phyloP scores from a whole-genome alignment of 2,329 filamentous ascomycete genomes.

The Xylaria sp. region DNA sequence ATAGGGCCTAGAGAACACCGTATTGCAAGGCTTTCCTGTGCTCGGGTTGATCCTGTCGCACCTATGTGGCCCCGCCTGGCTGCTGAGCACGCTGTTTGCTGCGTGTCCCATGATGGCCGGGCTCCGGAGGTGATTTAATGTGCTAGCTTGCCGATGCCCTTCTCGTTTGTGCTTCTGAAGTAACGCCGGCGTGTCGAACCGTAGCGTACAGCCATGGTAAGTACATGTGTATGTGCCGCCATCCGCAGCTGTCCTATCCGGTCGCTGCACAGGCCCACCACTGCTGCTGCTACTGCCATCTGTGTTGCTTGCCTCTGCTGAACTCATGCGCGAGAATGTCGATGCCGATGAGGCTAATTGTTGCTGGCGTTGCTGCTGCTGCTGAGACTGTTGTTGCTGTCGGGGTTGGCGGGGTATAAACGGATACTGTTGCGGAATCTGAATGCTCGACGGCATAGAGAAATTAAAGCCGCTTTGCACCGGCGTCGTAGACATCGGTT shows the following conservation, averaged over 20 bases:
- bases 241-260: slow-evolving; percentile 75
- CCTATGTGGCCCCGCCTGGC: slow-evolving; percentile 90
- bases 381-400: slow-evolving; percentile 43
- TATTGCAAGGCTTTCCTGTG: slow-evolving; percentile 94
- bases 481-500: slow-evolving; percentile 45
- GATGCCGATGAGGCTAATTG: slow-evolving; percentile 55
- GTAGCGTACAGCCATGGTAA: slow-evolving; percentile 87
- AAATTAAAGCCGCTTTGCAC: slow-evolving; percentile 49
- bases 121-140: slow-evolving; percentile 54
- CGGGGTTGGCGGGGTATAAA: slow-evolving; percentile 52
- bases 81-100: slow-evolving; percentile 74
- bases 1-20: slow-evolving; percentile 93
- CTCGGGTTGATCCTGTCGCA: slow-evolving; percentile 95
- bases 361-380: slow-evolving; percentile 49
- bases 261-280: slow-evolving; percentile 58
- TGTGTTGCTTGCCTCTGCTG: slow-evolving; percentile 55
- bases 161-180: slow-evolving; percentile 97
- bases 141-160: slow-evolving; percentile 81
- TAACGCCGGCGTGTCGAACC: slow-evolving; percentile 87
- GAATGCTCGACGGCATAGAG: slow-evolving; percentile 54
- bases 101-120: slow-evolving; percentile 54
- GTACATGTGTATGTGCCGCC: slow-evolving; percentile 95
- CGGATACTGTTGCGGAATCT: slow-evolving; percentile 47
- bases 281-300: slow-evolving; percentile 50
- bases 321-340: slow-evolving; percentile 55